A percentile compares a stretch with the other conserved stretches of the same genome.
These are phyloP conservation scores for Rubus idaeus DNA, from an alignment of 306 rosid species.

Conservation along the genomic window DNA sequence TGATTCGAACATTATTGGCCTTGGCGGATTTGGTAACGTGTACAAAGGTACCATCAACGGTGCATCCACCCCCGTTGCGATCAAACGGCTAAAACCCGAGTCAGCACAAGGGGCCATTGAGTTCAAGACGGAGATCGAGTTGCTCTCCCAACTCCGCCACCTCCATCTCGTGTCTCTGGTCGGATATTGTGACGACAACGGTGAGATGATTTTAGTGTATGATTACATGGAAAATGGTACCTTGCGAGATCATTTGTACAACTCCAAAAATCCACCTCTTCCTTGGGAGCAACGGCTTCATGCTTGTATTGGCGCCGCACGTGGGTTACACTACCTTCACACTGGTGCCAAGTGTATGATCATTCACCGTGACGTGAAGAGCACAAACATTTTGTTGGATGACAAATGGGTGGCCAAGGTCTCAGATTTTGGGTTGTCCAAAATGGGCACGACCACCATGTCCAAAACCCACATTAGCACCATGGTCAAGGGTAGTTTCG, in stretches of 20 bases:
- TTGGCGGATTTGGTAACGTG: constrained; percentile 29
- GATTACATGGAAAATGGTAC: constrained; percentile 19
- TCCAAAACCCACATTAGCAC: constrained; percentile 26
- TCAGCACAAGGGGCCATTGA: constrained; percentile 25
- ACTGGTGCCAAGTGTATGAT: constrained; percentile 5
- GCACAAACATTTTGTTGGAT: constrained; percentile 21
- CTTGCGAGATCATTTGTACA: constrained; percentile 14
- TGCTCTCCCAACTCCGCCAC: constrained; percentile 26
- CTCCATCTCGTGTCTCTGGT: constrained; percentile 21
- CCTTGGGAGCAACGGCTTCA: constrained; percentile 19
- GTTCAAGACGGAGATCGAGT: constrained; percentile 28
- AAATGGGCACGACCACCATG: neutral
- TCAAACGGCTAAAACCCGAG: constrained; percentile 22
- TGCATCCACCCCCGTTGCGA: neutral
- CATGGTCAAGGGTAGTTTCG: constrained; percentile 23
- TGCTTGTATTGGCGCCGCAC: constrained; percentile 16
- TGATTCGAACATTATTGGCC: constrained; percentile 8
- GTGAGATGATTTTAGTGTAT: constrained; percentile 31
- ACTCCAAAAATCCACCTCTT: neutral
- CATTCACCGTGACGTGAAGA: constrained; percentile 23
- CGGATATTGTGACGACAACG: constrained; percentile 1
- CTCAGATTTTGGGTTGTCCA: constrained; percentile 17
- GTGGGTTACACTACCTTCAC: constrained; percentile 21
- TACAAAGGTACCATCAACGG: constrained; percentile 18
- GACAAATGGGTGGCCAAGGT: constrained; percentile 32